Conservation (phyloP, 805 yeast genomes). For the Wickerhamomyces sydowiorum region DNA sequence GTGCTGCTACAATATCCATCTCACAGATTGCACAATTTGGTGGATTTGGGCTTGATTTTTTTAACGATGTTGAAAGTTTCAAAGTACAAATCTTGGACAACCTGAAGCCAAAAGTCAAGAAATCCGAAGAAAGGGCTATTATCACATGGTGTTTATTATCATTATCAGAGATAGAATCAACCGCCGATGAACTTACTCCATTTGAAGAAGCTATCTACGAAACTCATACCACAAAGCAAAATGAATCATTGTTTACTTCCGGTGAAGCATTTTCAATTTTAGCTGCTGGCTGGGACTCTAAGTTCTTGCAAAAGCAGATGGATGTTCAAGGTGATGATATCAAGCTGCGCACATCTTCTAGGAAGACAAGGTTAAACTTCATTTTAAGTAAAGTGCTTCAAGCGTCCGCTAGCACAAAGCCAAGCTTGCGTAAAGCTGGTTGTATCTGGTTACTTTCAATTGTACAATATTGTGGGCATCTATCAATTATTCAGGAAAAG, state of each 20-base stretch:
- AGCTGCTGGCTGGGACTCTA: constrained; percentile 73
- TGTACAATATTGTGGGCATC: constrained; percentile 64
- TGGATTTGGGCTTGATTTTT: constrained; percentile 20
- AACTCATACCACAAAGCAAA: constrained; percentile 59
- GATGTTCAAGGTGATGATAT: constrained; percentile 43
- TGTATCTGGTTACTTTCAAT: constrained; percentile 84
- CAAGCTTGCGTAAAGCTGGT: constrained; percentile 65
- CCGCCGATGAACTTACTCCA: constrained; percentile 23
- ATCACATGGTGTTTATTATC: constrained; percentile 52
- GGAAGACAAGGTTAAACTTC: constrained; percentile 9
- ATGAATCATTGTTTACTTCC: constrained; percentile 68
- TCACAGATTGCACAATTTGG: constrained; percentile 35
- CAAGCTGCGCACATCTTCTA: constrained; percentile 2
- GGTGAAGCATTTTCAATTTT: constrained; percentile 80
- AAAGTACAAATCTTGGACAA: constrained; percentile 21
- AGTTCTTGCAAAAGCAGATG: constrained; percentile 40
- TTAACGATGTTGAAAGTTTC: constrained; percentile 15
- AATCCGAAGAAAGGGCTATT: constrained; percentile 54
- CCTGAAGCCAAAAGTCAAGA: constrained; percentile 39
- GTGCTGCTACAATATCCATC: constrained; percentile 21
- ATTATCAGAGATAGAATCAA: constrained; percentile 25
- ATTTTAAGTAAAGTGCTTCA: constrained; percentile 46
- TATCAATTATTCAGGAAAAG: constrained; percentile 30
- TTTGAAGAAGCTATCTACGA: constrained; percentile 41
- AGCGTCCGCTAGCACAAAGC: constrained; percentile 61